phyloP scores from a whole-genome alignment of 148 eudicot species.

The Agrostemma githago region DNA sequence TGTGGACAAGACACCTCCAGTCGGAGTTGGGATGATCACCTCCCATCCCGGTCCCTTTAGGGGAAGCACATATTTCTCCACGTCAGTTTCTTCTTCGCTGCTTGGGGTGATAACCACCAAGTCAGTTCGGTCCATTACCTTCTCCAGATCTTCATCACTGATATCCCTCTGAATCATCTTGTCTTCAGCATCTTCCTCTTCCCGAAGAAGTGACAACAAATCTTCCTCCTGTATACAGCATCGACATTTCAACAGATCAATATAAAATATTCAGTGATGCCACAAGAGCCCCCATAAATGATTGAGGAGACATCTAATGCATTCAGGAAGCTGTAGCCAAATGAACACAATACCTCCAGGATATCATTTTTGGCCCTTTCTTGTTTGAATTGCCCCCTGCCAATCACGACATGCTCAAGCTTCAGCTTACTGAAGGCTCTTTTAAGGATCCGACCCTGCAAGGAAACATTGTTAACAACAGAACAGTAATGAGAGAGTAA shows the following conservation, averaged over 20 bases:
- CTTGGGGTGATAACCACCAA: conserved; percentile 28
- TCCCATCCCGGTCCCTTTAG: conserved; percentile 99
- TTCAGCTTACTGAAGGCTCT: conserved; percentile 90
- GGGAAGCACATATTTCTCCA: conserved; percentile 41
- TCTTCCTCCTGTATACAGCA: conserved; percentile 70
- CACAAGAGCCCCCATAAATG: too few species aligned
- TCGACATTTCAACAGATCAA: background rate
- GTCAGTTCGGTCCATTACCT: conserved; percentile 73
- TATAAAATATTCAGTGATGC: background rate
- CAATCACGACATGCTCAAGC: conserved; percentile 98
- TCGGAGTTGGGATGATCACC: conserved; percentile 68
- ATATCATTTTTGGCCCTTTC: conserved; percentile 52
- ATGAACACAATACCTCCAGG: conserved; percentile 44
- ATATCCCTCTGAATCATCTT: conserved; percentile 77
- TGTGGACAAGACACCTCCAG: conserved; percentile 77
- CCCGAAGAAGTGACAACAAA: conserved; percentile 63
- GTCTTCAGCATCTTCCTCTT: conserved; percentile 75
- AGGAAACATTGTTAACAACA: conserved; percentile 14
- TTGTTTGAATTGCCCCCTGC: conserved; percentile 85
- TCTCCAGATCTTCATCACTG: conserved; percentile 75
- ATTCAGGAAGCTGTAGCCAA: background rate
- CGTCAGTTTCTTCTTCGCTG: conserved; percentile 25
- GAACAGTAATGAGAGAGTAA: background rate
- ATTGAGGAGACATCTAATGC: too few species aligned
- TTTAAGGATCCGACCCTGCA: conserved; percentile 83